Conservation (phyloP, 78 protist species). For the Planoprotostelium fungivorum region DNA sequence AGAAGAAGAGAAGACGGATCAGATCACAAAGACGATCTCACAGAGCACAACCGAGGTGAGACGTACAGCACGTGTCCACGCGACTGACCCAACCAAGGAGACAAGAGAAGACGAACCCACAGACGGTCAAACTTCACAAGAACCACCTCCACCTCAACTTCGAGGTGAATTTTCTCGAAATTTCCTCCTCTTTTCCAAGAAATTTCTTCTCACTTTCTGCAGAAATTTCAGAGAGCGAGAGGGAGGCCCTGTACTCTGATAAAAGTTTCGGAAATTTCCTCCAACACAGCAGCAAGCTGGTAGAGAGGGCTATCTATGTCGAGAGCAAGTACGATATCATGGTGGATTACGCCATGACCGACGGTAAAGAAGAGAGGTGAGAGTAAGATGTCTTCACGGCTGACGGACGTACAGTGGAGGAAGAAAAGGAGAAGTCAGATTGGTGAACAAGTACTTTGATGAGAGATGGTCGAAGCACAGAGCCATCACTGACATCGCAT, state of each 20-base stretch:
- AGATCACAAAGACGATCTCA: background rate
- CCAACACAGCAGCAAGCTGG: conserved; percentile 33
- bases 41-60: background rate
- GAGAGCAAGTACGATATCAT: conserved; percentile 48
- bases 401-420: background rate
- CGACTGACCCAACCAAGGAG: background rate
- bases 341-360: conserved; percentile 48
- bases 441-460: conserved; percentile 36
- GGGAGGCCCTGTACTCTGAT: conserved; percentile 13
- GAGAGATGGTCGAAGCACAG: conserved; percentile 61
- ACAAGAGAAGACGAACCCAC: background rate
- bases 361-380: conserved; percentile 4
- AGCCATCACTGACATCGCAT: conserved; percentile 47
- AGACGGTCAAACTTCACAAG: no score
- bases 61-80: background rate
- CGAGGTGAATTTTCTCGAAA: background rate
- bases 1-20: background rate
- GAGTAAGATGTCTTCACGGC: background rate
- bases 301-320: conserved; percentile 61
- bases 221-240: conserved; percentile 23
- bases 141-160: no score
- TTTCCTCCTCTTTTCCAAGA: background rate
- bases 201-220: background rate
- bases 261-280: conserved; percentile 47
- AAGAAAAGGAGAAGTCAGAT: conserved; percentile 20